phyloP scores from a whole-genome alignment of 768 basidiomycete genomes.

The Leccinum ochraceum region DNA sequence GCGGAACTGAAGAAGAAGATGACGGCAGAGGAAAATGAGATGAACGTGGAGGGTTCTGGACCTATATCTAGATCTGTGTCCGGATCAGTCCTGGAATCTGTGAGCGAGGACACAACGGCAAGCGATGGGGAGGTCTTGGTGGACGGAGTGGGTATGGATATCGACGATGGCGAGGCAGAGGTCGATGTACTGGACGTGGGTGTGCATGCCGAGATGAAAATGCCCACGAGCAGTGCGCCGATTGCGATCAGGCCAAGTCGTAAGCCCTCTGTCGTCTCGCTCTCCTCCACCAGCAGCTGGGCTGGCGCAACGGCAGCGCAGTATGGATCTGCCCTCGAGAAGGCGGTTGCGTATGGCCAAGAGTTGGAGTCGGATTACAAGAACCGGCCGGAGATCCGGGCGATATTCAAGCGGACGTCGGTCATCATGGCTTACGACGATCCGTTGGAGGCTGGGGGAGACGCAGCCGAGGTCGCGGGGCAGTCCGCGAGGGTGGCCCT shows the following conservation, averaged over 20 bases:
- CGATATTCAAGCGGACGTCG: constrained; percentile 72
- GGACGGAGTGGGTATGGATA: constrained; percentile 61
- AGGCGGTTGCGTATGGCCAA: constrained; percentile 75
- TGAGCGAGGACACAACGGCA: constrained; percentile 36
- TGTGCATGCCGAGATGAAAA: constrained; percentile 11
- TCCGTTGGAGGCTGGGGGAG: constrained; percentile 65
- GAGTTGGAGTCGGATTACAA: constrained; percentile 68
- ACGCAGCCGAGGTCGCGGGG: constrained; percentile 67
- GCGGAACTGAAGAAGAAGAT: constrained; percentile 67
- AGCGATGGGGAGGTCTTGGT: constrained; percentile 45
- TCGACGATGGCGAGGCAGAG: constrained; percentile 36
- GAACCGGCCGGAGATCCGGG: constrained; percentile 60
- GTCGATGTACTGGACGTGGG: constrained; percentile 26
- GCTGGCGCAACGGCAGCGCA: constrained; percentile 34
- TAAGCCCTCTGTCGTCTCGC: constrained; percentile 30
- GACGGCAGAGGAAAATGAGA: constrained; percentile 41
- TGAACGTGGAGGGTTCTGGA: constrained; percentile 30
- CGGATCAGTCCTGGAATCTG: constrained; percentile 28
- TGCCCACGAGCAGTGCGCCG: constrained; percentile 25
- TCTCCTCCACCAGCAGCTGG: constrained; percentile 27
- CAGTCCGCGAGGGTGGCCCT: constrained; percentile 63
- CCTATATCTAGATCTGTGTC: constrained; percentile 27
- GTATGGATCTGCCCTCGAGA: constrained; percentile 60
- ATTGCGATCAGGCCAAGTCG: constrained; percentile 34
- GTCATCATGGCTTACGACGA: constrained; percentile 80